Evolutionary conservation across 768 basidiomycete genomes (phyloP).

Genomic region (Podaxis mareebaensis): DNA sequence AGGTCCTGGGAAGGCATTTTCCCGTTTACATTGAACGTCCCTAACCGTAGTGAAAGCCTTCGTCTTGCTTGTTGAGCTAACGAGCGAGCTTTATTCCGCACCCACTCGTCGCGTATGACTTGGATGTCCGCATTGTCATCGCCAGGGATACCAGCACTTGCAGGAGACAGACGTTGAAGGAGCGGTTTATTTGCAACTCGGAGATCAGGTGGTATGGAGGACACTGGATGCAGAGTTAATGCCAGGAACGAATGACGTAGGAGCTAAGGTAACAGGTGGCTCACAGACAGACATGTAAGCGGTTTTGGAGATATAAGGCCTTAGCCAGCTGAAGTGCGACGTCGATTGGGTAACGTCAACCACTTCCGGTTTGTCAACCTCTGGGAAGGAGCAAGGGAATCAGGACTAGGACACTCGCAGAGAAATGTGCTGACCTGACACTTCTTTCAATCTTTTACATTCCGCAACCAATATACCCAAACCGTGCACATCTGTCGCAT

Average conservation of each 20-base stretch:
- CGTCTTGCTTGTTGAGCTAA: slow-evolving; percentile 32
- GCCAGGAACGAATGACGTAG: too few relatives aligned
- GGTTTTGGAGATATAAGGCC: slow-evolving; percentile 37
- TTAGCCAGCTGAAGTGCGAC: slow-evolving; percentile 46
- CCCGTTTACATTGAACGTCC: slow-evolving; percentile 87
- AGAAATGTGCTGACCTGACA: slow-evolving; percentile 39
- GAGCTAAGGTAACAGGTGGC: slow-evolving; percentile 9
- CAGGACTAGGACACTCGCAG: background rate
- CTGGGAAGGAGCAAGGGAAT: slow-evolving; percentile 16
- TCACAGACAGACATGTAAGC: slow-evolving; percentile 30
- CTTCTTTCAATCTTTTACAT: slow-evolving; percentile 56
- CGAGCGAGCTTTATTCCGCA: slow-evolving; percentile 44
- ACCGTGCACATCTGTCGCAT: slow-evolving; percentile 47
- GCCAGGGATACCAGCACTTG: slow-evolving; percentile 61
- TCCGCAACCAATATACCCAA: slow-evolving; percentile 51
- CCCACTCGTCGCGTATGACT: slow-evolving; percentile 65
- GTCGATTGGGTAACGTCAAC: slow-evolving; percentile 30
- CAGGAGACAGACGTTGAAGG: slow-evolving; percentile 55
- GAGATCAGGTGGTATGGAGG: slow-evolving; percentile 53
- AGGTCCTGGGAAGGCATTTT: slow-evolving; percentile 73
- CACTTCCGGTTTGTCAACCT: slow-evolving; percentile 23
- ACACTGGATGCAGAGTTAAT: slow-evolving; percentile 31
- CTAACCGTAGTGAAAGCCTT: slow-evolving; percentile 54
- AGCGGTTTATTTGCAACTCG: slow-evolving; percentile 48
- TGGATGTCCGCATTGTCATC: slow-evolving; percentile 62